Conservation (phyloP, 1,139 yeast genomes). For the Protomyces arabidopsidicola region DNA sequence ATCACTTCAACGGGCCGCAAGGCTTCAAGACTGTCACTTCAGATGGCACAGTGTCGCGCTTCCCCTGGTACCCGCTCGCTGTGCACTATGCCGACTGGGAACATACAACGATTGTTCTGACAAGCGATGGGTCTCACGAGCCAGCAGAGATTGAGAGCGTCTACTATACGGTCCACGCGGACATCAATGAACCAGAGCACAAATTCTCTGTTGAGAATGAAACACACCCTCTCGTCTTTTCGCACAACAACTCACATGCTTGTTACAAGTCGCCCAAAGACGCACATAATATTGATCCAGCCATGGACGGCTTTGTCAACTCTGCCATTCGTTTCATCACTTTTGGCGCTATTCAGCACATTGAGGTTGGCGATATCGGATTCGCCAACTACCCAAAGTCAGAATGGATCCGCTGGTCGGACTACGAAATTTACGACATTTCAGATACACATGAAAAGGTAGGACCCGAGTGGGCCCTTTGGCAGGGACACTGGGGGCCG, state of each 20-base stretch:
- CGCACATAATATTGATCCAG: conserved; percentile 24
- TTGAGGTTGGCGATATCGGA: conserved; percentile 26
- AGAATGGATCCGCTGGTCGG: conserved; percentile 19
- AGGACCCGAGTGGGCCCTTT: not conserved
- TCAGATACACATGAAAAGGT: conserved; percentile 9
- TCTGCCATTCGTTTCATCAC: conserved; percentile 23
- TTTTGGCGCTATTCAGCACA: conserved; percentile 25
- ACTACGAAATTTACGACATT: conserved; percentile 9
- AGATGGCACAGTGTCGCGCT: conserved; percentile 11
- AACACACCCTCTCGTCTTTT: conserved; percentile 19
- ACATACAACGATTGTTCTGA: conserved; percentile 20
- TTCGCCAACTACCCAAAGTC: conserved; percentile 8
- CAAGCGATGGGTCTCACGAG: not conserved
- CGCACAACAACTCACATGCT: conserved; percentile 24
- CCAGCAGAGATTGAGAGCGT: conserved; percentile 16
- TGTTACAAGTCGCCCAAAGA: conserved; percentile 19
- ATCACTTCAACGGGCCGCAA: conserved; percentile 22
- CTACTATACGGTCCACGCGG: conserved; percentile 25
- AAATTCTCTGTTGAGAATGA: conserved; percentile 3
- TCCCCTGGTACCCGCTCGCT: conserved; percentile 25
- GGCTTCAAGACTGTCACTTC: conserved; percentile 22
- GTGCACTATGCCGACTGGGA: conserved; percentile 27
- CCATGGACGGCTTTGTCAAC: conserved; percentile 24
- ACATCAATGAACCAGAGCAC: conserved; percentile 26
- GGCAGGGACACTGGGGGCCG: conserved; percentile 27